These are phyloP conservation scores for Pseudocercospora musae DNA, from an alignment of 2,329 filamentous ascomycete genomes.

Conservation along the genomic window DNA sequence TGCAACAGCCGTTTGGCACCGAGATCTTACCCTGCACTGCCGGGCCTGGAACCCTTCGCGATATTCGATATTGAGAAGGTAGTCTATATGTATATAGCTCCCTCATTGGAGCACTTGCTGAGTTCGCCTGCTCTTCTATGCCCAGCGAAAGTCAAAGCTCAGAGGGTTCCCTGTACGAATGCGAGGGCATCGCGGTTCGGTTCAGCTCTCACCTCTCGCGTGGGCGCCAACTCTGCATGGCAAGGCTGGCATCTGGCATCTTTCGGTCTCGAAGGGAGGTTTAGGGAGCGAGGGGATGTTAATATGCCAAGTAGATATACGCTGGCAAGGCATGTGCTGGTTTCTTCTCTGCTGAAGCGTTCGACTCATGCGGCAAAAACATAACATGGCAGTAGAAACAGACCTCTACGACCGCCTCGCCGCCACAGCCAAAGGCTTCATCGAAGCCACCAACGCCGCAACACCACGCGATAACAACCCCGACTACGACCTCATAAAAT, in stretches of 20 bases:
- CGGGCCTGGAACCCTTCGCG: not conserved
- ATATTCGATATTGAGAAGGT: no score
- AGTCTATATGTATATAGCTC: not conserved
- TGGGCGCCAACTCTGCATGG: not conserved
- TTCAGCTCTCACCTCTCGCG: not conserved
- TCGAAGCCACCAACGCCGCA: slow-evolving; percentile 16
- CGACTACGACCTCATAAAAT: slow-evolving; percentile 16
- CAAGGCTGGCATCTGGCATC: not conserved
- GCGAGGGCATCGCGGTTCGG: not conserved
- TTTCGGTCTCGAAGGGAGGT: not conserved
- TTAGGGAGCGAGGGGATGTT: not conserved
- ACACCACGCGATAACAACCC: slow-evolving; percentile 16
- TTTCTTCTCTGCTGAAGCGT: not conserved
- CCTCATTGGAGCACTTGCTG: not conserved
- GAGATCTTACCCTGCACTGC: not conserved
- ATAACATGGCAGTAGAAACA: slow-evolving; percentile 1
- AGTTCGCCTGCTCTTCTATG: not conserved
- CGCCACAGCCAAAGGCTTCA: slow-evolving; percentile 17
- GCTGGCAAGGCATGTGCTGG: not conserved
- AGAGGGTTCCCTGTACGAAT: not conserved
- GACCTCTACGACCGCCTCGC: slow-evolving; percentile 15
- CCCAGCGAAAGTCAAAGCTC: not conserved
- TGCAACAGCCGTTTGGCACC: not conserved
- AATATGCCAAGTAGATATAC: not conserved
- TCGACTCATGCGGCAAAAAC: not conserved